Conservation (phyloP, 225 moss, liverwort and hornwort genomes). For the Sphagnum tenellum region DNA sequence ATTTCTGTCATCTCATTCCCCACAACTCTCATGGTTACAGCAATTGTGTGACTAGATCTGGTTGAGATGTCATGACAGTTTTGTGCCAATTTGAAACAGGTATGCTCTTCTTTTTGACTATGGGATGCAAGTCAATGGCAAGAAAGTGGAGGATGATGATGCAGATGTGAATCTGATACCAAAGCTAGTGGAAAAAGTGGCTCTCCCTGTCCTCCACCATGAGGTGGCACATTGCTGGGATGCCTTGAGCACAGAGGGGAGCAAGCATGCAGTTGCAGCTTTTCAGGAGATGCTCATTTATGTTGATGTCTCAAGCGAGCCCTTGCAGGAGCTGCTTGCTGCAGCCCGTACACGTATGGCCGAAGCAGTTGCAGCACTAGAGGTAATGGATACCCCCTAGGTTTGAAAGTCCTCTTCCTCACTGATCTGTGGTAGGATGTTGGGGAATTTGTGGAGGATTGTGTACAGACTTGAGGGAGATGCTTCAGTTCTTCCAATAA, state of each 20-base stretch:
- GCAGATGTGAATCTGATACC: conserved; percentile 75
- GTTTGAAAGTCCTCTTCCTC: neutral
- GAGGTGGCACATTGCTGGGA: conserved; percentile 97
- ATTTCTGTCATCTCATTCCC: too few relatives aligned
- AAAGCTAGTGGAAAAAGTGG: conserved; percentile 88
- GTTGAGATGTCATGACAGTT: too few relatives aligned
- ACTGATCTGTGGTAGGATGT: neutral
- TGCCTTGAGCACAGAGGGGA: conserved; percentile 68
- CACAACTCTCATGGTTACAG: too few relatives aligned
- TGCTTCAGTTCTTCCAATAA: neutral
- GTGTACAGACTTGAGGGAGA: conserved; percentile 5
- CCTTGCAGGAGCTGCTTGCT: conserved; percentile 76
- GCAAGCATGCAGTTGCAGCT: conserved; percentile 66
- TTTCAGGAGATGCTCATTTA: conserved; percentile 80
- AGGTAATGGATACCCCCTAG: conserved; percentile 23
- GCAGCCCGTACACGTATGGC: conserved; percentile 60
- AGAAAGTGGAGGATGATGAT: conserved; percentile 48
- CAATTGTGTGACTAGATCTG: too few relatives aligned
- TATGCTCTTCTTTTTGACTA: conserved; percentile 72
- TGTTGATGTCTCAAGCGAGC: conserved; percentile 73
- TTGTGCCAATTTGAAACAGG: conserved; percentile 9
- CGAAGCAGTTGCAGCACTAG: conserved; percentile 51
- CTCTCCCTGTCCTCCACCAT: conserved; percentile 89
- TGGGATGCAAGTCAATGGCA: conserved; percentile 52
- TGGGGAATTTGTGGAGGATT: neutral